These are phyloP conservation scores for Candida fluviatilis DNA, from an alignment of 805 yeast genomes.

Conservation along the genomic window DNA sequence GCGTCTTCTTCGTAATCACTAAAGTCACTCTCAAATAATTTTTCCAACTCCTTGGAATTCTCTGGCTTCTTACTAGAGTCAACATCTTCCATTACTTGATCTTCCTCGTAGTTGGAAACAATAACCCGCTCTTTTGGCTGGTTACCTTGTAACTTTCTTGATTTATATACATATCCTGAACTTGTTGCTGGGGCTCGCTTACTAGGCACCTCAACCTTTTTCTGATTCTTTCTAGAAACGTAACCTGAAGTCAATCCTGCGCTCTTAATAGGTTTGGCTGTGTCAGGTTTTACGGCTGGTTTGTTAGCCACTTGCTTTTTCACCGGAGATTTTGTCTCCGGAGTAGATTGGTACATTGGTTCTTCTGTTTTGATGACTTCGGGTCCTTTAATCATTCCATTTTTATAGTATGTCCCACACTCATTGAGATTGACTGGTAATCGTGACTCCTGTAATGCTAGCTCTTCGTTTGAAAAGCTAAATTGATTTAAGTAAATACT, in stretches of 20 bases:
- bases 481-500: slow-evolving; percentile 19
- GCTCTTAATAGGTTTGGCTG: slow-evolving; percentile 9
- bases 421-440: slow-evolving; percentile 11
- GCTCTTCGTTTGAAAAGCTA: slow-evolving; percentile 10
- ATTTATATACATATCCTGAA: slow-evolving; percentile 26
- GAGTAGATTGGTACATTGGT: slow-evolving; percentile 3
- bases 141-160: slow-evolving; percentile 28
- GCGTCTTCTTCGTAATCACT: slow-evolving; percentile 13
- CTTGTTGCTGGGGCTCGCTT: slow-evolving; percentile 13
- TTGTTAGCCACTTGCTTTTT: slow-evolving; percentile 5
- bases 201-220: slow-evolving; percentile 4
- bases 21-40: slow-evolving; percentile 26
- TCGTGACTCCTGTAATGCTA: slow-evolving; percentile 15
- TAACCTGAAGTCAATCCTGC: slow-evolving; percentile 23
- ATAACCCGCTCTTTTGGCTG: slow-evolving; percentile 35
- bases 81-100: slow-evolving; percentile 11
- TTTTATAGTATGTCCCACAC: slow-evolving; percentile 15
- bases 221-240: slow-evolving; percentile 22
- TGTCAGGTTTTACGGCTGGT: slow-evolving; percentile 3
- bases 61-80: slow-evolving; percentile 5
- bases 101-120: slow-evolving; percentile 16
- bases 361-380: slow-evolving; percentile 8
- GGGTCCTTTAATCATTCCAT: slow-evolving; percentile 35
- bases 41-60: slow-evolving; percentile 21
- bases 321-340: background rate